Base-by-base conservation (phyloP, 2,329 filamentous ascomycete genomes). In the Phymatotrichopsis omnivora region DNA sequence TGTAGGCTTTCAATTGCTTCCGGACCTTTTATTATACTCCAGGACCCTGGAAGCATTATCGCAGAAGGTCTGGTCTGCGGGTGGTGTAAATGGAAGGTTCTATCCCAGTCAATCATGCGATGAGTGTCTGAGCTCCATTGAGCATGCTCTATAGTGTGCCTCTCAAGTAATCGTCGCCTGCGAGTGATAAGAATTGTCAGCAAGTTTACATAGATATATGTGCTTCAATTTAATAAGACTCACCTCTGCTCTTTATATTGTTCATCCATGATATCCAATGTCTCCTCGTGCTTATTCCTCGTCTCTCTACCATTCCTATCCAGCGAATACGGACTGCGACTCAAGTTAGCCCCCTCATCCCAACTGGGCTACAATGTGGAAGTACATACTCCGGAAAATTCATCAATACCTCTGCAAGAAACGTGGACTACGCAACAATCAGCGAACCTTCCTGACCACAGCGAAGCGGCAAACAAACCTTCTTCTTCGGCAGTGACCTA, bases 181-280 rank as follows among this genome's bases (percentile, higher is more conserved):
- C 28, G 32, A 19, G 12, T 14, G 11, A 14, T n/a, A 43, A 22
- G 16, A 19, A 38, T 12, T 3, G 14, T 11, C 23, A 39, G 14
- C 45, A 12, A 29, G 34, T 30, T 22, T 5, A 30, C 5, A 12
- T 5, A 17, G 17, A 7, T n/a, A n/a, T 14, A 11, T 16, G 14
- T 4, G 16, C 6, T n/a, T 27, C 14, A 22, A 28, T 12, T 11
- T 14, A 27, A 11, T 12, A 12, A 6, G 19, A 14, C 19, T 16
- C 17, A 52, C 51, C 51, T 49, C 29, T 54, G 49, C 20, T 54
- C 49, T 22, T 52, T 52, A 35, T 54, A 49, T 25, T 42, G 45
- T 25, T 49, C 40, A 16, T 35, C 42, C 39, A 54, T 52, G n/a
- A 34, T 47, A 29, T 43, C 29, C 11, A 53, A 38, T n/a, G 42